Percentiles rank a stretch among this genome's conserved stretches.
phyloP scores from a whole-genome alignment of 495 filamentous ascomycete genomes.

The Penicillium mononematosum region DNA sequence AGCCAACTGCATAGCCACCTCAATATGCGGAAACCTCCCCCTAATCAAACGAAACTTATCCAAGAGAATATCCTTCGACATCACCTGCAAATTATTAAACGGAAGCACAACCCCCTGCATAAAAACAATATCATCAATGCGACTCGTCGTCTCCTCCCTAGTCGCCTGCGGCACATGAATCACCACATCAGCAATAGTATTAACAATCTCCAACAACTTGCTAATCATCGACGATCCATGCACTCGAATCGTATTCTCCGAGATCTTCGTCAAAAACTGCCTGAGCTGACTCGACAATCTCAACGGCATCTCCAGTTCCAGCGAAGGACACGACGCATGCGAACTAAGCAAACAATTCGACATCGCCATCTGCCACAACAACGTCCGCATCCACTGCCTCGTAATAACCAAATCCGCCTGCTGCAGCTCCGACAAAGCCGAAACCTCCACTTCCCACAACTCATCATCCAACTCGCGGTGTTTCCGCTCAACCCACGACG shows the following conservation, averaged over 20 bases:
- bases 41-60: constrained; percentile 31
- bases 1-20: constrained; percentile 10
- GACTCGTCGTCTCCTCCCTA: constrained; percentile 27
- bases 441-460: constrained; percentile 31
- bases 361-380: constrained; percentile 55
- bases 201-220: constrained; percentile 57
- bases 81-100: constrained; percentile 27
- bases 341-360: constrained; percentile 47
- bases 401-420: constrained; percentile 55
- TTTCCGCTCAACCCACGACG: constrained; percentile 30
- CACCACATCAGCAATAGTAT: constrained; percentile 56
- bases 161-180: constrained; percentile 27
- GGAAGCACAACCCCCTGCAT: constrained; percentile 31
- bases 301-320: constrained; percentile 53
- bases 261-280: constrained; percentile 44
- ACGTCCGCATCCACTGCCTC: constrained; percentile 53
- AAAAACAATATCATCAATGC: constrained; percentile 34
- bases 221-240: constrained; percentile 57
- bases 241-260: constrained; percentile 48
- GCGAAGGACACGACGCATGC: constrained; percentile 35
- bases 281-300: constrained; percentile 50
- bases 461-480: constrained; percentile 29
- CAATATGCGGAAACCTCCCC: constrained; percentile 23
- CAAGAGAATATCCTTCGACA: constrained; percentile 23
- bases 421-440: constrained; percentile 40